Evolutionary conservation across 164 flowering plant genomes (phyloP).

Genomic region (Magnolia sinica): DNA sequence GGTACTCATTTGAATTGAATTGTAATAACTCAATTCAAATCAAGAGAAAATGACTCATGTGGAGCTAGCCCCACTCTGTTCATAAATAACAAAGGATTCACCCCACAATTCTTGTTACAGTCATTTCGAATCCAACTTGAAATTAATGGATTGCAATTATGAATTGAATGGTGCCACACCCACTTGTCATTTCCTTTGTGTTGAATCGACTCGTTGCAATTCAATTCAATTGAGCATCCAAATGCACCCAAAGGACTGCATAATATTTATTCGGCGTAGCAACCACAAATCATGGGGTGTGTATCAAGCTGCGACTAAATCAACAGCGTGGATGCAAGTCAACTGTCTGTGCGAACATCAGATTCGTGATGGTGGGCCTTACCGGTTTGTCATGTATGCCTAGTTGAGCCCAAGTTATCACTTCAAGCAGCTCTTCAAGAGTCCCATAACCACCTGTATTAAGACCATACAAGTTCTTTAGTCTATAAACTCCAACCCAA

Average conservation of each 20-base stretch:
- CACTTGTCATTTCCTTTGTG: no score
- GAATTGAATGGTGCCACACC: no score
- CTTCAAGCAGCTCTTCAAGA: slow-evolving; percentile 70
- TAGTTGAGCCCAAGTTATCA: slow-evolving; percentile 71
- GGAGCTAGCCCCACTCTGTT: no score
- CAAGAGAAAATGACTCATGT: no score
- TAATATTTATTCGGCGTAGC: not conserved
- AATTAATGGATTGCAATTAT: no score
- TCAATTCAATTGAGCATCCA: not conserved
- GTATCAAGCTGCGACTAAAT: not conserved
- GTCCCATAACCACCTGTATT: slow-evolving; percentile 69
- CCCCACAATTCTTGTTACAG: no score
- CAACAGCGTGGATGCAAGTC: not conserved
- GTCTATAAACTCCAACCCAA: not conserved
- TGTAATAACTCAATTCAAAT: no score
- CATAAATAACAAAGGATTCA: no score
- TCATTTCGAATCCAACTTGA: no score
- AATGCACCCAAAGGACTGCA: not conserved
- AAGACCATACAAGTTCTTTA: not conserved
- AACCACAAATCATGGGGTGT: no score
- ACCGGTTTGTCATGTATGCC: slow-evolving; percentile 77
- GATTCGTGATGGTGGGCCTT: slow-evolving; percentile 8
- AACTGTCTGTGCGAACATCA: not conserved
- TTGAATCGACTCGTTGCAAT: no score
- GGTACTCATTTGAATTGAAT: no score